Percentiles rank a stretch among this genome's conserved stretches.
phyloP scores from a whole-genome alignment of 441 rosid species.

The Theobroma grandiflorum region DNA sequence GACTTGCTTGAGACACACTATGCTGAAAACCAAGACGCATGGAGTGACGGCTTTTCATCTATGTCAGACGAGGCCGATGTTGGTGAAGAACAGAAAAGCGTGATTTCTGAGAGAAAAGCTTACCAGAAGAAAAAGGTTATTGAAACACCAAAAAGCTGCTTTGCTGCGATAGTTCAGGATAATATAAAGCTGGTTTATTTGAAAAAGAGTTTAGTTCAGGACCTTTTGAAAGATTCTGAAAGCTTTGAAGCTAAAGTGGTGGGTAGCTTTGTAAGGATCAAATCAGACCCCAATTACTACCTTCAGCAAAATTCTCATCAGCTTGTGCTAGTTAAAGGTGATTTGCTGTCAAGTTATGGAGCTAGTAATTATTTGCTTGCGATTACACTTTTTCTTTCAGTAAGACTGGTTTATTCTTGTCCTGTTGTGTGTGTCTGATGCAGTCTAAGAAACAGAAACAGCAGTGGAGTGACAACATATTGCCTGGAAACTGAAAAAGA shows the following conservation, averaged over 20 bases:
- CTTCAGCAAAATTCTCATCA: constrained; percentile 58
- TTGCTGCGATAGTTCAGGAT: constrained; percentile 58
- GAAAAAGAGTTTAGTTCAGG: constrained; percentile 61
- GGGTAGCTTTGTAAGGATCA: constrained; percentile 65
- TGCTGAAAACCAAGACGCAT: constrained; percentile 56
- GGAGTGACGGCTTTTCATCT: constrained; percentile 48
- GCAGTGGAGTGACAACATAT: not conserved
- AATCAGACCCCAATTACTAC: constrained; percentile 65
- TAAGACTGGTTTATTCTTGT: not conserved
- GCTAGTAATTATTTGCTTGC: constrained; percentile 9
- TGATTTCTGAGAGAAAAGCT: constrained; percentile 35
- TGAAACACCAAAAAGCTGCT: constrained; percentile 47
- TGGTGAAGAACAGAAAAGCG: constrained; percentile 22
- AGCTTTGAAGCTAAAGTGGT: constrained; percentile 56
- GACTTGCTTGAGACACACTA: constrained; percentile 60
- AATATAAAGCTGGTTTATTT: constrained; percentile 64
- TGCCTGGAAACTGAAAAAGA: not conserved
- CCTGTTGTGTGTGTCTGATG: not conserved
- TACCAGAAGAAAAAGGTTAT: constrained; percentile 35
- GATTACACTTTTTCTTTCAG: constrained; percentile 1
- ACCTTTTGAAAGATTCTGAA: constrained; percentile 49
- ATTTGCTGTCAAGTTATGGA: constrained; percentile 30
- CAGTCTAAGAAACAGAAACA: constrained; percentile 1
- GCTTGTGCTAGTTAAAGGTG: constrained; percentile 72
- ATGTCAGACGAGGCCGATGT: constrained; percentile 59